Percentiles rank a stretch among this genome's conserved stretches.
Conservation (phyloP, 2,329 filamentous ascomycete genomes). For the Ophiocordyceps camponoti-leonardi region DNA sequence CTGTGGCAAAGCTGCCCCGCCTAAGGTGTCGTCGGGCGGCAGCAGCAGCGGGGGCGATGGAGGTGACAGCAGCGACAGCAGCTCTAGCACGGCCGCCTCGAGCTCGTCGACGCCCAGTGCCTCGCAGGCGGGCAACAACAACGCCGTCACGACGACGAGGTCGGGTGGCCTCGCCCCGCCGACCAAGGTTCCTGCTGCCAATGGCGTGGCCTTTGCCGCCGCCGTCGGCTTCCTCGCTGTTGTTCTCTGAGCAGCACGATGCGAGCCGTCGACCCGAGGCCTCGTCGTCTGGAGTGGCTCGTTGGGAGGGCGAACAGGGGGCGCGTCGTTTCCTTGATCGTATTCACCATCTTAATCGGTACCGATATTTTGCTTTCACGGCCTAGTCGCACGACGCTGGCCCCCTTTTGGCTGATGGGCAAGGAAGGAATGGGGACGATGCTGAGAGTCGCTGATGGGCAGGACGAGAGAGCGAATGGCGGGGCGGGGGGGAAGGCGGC, state of each 20-base stretch:
- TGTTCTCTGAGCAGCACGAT: slow-evolving; percentile 21
- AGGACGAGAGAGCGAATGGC: background rate
- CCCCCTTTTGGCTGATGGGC: background rate
- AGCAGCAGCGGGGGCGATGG: slow-evolving; percentile 4
- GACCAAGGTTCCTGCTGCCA: slow-evolving; percentile 24
- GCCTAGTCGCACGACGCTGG: background rate
- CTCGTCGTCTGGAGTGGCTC: too few species aligned
- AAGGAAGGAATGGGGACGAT: background rate
- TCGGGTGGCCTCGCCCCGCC: slow-evolving; percentile 18
- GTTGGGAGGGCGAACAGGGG: background rate
- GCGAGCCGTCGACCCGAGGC: background rate
- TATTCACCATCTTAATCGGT: background rate
- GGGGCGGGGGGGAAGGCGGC: background rate
- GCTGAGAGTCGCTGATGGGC: too few species aligned
- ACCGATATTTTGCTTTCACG: background rate
- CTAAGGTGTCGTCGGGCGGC: slow-evolving; percentile 8
- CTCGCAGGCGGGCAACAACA: slow-evolving; percentile 6
- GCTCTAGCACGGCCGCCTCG: slow-evolving; percentile 11
- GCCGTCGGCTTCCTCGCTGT: slow-evolving; percentile 36
- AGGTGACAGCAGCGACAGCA: slow-evolving; percentile 5
- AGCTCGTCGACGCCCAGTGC: slow-evolving; percentile 3
- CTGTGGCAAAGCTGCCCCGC: slow-evolving; percentile 23
- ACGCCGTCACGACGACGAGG: slow-evolving; percentile 14
- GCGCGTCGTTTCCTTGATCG: slow-evolving; percentile 1
- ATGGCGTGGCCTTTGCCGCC: slow-evolving; percentile 27